Conservation (phyloP, 106 monocot genomes). For the Posidonia australis region DNA sequence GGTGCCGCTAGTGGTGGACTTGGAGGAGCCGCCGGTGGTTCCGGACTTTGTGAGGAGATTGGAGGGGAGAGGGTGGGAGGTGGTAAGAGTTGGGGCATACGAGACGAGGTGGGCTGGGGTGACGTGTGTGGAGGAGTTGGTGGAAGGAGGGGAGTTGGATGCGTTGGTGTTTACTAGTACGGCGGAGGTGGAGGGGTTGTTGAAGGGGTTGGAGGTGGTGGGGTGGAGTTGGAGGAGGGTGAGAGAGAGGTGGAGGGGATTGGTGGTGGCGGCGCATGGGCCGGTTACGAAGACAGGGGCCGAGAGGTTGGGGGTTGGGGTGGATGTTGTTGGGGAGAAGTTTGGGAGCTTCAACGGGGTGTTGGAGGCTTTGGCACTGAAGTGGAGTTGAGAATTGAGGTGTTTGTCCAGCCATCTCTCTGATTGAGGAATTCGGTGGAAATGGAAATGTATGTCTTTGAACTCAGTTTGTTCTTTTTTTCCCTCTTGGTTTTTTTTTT, state of each 20-base stretch:
- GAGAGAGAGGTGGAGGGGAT: conserved; percentile 33
- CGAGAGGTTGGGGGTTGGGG: conserved; percentile 32
- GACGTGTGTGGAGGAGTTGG: conserved; percentile 26
- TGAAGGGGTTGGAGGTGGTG: conserved; percentile 41
- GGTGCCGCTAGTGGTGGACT: conserved; percentile 43
- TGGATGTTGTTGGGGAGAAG: conserved; percentile 43
- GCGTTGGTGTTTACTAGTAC: conserved; percentile 64
- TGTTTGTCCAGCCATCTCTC: too few species aligned
- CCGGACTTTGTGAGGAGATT: conserved; percentile 37
- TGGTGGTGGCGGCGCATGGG: conserved; percentile 56
- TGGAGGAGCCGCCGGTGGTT: conserved; percentile 55
- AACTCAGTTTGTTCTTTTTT: too few species aligned
- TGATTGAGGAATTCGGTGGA: too few species aligned
- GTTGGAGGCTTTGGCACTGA: conserved; percentile 32
- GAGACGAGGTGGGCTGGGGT: conserved; percentile 54
- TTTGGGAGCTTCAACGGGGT: conserved; percentile 51
- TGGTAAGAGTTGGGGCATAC: conserved; percentile 43
- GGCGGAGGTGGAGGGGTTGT: conserved; percentile 64
- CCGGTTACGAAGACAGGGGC: conserved; percentile 59
- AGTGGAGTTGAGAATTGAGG: not conserved
- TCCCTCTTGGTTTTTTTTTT: too few species aligned
- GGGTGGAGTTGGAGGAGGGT: conserved; percentile 48
- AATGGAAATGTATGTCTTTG: too few species aligned
- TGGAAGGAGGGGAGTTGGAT: conserved; percentile 24
- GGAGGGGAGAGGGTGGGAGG: conserved; percentile 31